phyloP scores from a whole-genome alignment of 2,329 filamentous ascomycete species.

The Claviceps sorghi region DNA sequence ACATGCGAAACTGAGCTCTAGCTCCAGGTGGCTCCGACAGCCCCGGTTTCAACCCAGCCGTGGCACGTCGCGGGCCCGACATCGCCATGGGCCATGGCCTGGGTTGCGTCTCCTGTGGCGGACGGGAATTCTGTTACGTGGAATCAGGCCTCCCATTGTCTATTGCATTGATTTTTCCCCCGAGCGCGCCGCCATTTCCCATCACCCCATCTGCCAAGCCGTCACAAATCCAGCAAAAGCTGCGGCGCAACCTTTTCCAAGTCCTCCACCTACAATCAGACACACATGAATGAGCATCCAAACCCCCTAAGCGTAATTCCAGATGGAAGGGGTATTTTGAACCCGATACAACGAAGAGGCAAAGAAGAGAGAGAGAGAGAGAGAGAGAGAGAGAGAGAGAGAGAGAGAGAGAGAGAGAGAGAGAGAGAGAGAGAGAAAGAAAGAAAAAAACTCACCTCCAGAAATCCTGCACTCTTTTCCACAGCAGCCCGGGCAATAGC shows the following conservation, averaged over 20 bases:
- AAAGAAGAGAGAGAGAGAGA: background rate
- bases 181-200: background rate
- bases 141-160: background rate
- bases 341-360: too few species aligned
- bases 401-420: background rate
- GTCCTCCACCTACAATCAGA: slow-evolving; percentile 54
- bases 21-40: background rate
- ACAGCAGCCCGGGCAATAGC: slow-evolving; percentile 66
- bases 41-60: background rate
- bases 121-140: background rate
- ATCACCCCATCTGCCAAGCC: background rate
- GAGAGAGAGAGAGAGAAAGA: background rate
- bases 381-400: too few species aligned
- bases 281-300: background rate
- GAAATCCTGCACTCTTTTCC: slow-evolving; percentile 54
- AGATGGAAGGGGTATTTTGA: too few species aligned
- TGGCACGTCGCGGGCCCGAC: background rate
- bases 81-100: background rate
- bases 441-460: slow-evolving; percentile 46
- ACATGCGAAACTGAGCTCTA: too few species aligned
- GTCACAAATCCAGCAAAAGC: slow-evolving; percentile 55
- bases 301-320: background rate
- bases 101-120: background rate
- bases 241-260: slow-evolving; percentile 78
- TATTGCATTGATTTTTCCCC: background rate